Conservation (phyloP, 2,329 filamentous ascomycete genomes). For the Gyromitra esculenta region DNA sequence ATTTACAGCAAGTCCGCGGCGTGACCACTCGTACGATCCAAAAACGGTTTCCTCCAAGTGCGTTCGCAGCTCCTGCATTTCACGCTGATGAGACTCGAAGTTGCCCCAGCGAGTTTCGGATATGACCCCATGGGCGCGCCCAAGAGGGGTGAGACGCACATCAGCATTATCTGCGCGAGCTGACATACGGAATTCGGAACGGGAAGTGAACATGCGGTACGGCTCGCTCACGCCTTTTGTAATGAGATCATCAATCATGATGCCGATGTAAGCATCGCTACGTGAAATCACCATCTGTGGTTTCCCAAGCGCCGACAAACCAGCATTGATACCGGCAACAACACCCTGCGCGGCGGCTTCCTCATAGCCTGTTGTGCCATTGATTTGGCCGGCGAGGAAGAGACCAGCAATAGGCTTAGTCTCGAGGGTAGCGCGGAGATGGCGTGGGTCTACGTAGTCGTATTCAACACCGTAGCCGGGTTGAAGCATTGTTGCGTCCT, state of each 20-base stretch:
- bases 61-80: constrained; percentile 72
- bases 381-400: constrained; percentile 95
- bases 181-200: constrained; percentile 94
- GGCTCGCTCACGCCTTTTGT: constrained; percentile 97
- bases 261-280: constrained; percentile 93
- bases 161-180: constrained; percentile 95
- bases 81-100: constrained; percentile 68
- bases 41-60: constrained; percentile 70
- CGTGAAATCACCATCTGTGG: constrained; percentile 75
- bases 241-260: constrained; percentile 98
- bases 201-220: constrained; percentile 97
- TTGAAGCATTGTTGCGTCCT: constrained; percentile 90
- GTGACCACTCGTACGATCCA: constrained; percentile 73
- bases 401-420: constrained; percentile 90
- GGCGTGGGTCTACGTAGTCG: constrained; percentile 95
- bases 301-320: constrained; percentile 76
- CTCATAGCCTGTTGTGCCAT: constrained; percentile 97
- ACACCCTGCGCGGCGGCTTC: constrained; percentile 95
- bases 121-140: constrained; percentile 79
- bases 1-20: constrained; percentile 74
- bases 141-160: constrained; percentile 80
- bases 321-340: constrained; percentile 92
- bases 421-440: constrained; percentile 86
- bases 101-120: constrained; percentile 78
- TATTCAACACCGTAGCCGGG: constrained; percentile 98